A percentile compares a stretch with the other conserved stretches of the same genome.
Conservation (phyloP, 1,139 yeast species). For the Blastobotrys apis region DNA sequence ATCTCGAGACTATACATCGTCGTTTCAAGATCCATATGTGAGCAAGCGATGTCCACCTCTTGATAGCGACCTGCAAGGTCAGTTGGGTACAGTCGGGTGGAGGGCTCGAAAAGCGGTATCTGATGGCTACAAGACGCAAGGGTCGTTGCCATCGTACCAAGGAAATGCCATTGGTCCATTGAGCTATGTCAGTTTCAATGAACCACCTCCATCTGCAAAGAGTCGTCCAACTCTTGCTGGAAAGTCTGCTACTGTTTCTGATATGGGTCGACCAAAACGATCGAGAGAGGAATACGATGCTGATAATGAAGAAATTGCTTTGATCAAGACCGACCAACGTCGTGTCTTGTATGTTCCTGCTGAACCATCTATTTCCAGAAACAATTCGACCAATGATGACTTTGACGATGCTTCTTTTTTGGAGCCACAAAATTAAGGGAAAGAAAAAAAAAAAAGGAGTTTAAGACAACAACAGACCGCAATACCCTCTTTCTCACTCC, state of each 20-base stretch:
- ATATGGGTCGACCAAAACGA: constrained; percentile 16
- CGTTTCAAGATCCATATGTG: not conserved
- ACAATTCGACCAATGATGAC: constrained; percentile 24
- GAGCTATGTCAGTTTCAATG: constrained; percentile 6
- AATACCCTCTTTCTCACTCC: too few species aligned
- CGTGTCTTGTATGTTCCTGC: constrained; percentile 35
- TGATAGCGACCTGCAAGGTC: constrained; percentile 28
- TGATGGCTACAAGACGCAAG: constrained; percentile 30
- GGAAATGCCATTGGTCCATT: constrained; percentile 24
- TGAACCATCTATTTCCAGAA: constrained; percentile 24
- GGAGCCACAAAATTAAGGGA: not conserved
- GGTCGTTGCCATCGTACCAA: constrained; percentile 26
- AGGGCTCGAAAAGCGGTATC: constrained; percentile 32
- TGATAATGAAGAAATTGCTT: constrained; percentile 24
- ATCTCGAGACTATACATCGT: constrained; percentile 1
- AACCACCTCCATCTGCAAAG: constrained; percentile 3
- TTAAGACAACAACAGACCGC: not conserved
- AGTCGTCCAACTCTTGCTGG: constrained; percentile 14
- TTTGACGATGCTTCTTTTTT: constrained; percentile 26
- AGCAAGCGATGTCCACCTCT: constrained; percentile 21
- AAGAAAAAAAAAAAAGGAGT: not conserved
- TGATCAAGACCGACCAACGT: constrained; percentile 39
- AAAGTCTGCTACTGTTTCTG: constrained; percentile 21
- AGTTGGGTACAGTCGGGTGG: constrained; percentile 30
- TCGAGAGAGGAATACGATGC: constrained; percentile 27